Base-by-base conservation (phyloP, 2,329 filamentous ascomycete genomes). In the Graphilbum fragrans region DNA sequence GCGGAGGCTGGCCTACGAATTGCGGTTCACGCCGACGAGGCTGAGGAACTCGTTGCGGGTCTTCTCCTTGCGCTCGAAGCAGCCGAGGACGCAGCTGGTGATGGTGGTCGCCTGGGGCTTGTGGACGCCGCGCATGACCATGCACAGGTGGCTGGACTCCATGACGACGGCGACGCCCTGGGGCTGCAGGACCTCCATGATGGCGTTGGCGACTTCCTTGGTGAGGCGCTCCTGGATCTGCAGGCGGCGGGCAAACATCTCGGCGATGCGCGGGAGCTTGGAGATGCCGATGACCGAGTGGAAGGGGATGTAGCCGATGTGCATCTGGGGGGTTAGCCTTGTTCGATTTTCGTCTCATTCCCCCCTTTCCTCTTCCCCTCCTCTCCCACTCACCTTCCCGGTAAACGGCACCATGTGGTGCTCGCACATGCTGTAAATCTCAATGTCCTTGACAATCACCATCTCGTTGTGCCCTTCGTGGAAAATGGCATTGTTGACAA, bases 81-180 rank as follows among this genome's bases (percentile, higher is more conserved):
- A 88, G 32, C 92, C 92, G n/a, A 96, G 74, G 64, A 98, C 93
- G 59, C 90, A 96, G 66, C 87, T 95, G 17, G 92, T 98, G 31
- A 93, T 92, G 7, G 92, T 96, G 17, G 76, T 82, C 39, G 84
- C 80, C 33, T 72, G 76, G 0, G 86, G 87, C 70, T 98, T 95
- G 58, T 95, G 77, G 10, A 98, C 90, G n/a, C 92, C 92, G 37
- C 92, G 78, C 88, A 95, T 96, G 16, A 94, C 87, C 90, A 96
- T 98, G 69, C 92, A 98, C 37, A 96, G 68, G 64, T 98, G 92
- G 55, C 79, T 88, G 14, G 86, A 93, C 57, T 98, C 92, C 82
- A 98, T 94, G 45, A 98, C 90, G 3, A 98, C 92, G 18, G 86
- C 90, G 2, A 98, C 90, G 37, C 92, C 92, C 57, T 93, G 86